Evolutionary conservation across 1,139 yeast genomes (phyloP), one percentile per base, ranked within the genome.

Genomic region (Suhomyces guaymorum): DNA sequence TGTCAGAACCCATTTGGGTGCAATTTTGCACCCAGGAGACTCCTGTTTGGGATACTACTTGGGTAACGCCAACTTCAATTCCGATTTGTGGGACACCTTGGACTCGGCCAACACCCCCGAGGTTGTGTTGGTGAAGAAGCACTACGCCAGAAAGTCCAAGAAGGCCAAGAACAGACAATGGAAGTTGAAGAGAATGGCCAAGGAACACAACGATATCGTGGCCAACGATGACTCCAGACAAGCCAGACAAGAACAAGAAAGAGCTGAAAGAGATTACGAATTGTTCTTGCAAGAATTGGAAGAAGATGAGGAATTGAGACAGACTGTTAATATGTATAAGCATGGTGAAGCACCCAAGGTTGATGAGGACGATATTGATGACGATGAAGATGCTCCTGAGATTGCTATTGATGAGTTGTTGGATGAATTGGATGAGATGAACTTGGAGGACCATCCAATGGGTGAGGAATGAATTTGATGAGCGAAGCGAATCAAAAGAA

Each of bases 121-220:
- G 54, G 96, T 92, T 29, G 77, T 90, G 4, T 66, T 92, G 39
- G 95, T 92, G 41, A 92, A 90, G 90, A 92, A 92, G 61, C 78
- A 80, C 59, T 92, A 89, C 69, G 75, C 83, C 36, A 84, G 94
- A 71, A 82, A 84, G 66, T 73, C 81, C 33, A 78, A 77, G 69
- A 84, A 82, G 66, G 63, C 78, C 43, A 84, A 82, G 77, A 79
- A 82, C 71, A 82, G 96, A 72, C 75, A 75, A 63, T 92, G 97
- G 97, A 90, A 86, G 69, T 80, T 92, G 66, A 88, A 87, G 82
- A 85, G 97, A 75, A 89, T 92, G 97, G 97, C 97, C 29, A 84
- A 75, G 59, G 97, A 92, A 66, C 95, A 90, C 63, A 78, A 79
- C 51, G 96, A 87, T 52, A 80, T 85, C 46, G 89, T 83, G 37